Evolutionary conservation across 1,139 yeast genomes (phyloP), one percentile per base, ranked within the genome.

Genomic region (Trichomonascaceae sp.): DNA sequence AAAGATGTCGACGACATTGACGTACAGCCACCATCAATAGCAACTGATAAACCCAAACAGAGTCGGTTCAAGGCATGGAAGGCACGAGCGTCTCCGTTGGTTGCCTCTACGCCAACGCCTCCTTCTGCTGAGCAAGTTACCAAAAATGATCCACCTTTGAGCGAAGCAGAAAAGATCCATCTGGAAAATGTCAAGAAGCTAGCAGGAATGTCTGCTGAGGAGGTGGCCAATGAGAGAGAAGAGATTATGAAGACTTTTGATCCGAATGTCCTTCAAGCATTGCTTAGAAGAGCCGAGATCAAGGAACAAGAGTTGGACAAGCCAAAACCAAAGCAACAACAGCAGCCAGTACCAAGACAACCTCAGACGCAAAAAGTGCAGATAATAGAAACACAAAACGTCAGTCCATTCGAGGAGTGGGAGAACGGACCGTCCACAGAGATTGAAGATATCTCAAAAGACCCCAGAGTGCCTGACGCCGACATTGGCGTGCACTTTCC

Each of bases 101-200:
- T 16, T 9, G 6, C 4, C 5, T 26, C 23, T 3, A 22, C 13
- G 3, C 9, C 30, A 5, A 15, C 26, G 5, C 23, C 31, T 3
- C 13, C 32, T n/a, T 17, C 26, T n/a, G 17, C 26, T 6, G 23
- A n/a, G n/a, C n/a, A n/a, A n/a, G n/a, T n/a, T n/a, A n/a, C n/a
- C n/a, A n/a, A 3, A 28, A 26, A 14, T 29, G 13, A 17, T 23
- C 38, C 8, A 14, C 35, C 34, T 18, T 36, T 39, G 31, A 43
- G 42, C 27, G 93, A 82, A 46, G 71, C 76, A 1, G 87, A 77
- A 45, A 68, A 70, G 48, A 81, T 87, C 25, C 89, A 82, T 52
- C 54, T 67, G 37, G 95, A 87, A 48, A 87, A 87, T 53, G 52
- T 79, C 43, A 71, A 73, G 29, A 63, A 66, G 33, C 54, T 89